phyloP scores from a whole-genome alignment of 2,329 filamentous ascomycete species.

The Nannizziopsis barbatae region DNA sequence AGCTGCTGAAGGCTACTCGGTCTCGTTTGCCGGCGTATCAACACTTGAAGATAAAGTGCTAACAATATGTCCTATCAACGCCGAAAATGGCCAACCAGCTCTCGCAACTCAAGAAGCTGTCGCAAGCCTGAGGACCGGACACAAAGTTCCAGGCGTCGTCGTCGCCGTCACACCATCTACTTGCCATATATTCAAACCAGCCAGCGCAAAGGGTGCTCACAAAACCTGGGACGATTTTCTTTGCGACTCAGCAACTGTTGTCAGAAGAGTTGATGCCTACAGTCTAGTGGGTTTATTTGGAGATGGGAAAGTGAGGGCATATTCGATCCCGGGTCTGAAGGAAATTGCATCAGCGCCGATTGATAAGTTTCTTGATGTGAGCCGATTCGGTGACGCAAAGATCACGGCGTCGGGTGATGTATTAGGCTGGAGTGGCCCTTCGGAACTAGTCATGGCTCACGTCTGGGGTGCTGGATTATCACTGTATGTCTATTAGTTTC shows the following conservation, averaged over 20 bases:
- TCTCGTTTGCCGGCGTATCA: slow-evolving; percentile 57
- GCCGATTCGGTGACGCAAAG: slow-evolving; percentile 56
- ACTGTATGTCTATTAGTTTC: slow-evolving; percentile 40
- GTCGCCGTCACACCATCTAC: slow-evolving; percentile 64
- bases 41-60: slow-evolving; percentile 59
- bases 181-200: slow-evolving; percentile 78
- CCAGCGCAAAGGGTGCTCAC: slow-evolving; percentile 76
- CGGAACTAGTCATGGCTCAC: slow-evolving; percentile 71
- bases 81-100: slow-evolving; percentile 64
- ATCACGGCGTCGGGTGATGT: slow-evolving; percentile 72
- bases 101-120: slow-evolving; percentile 64
- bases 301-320: slow-evolving; percentile 68
- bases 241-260: slow-evolving; percentile 70
- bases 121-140: slow-evolving; percentile 62
- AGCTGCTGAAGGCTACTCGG: slow-evolving; percentile 59
- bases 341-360: slow-evolving; percentile 63
- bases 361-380: slow-evolving; percentile 57
- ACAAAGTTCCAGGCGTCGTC: slow-evolving; percentile 66
- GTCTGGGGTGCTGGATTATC: slow-evolving; percentile 66
- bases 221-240: slow-evolving; percentile 76
- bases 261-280: slow-evolving; percentile 63
- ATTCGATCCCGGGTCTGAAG: slow-evolving; percentile 75
- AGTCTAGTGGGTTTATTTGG: slow-evolving; percentile 77
- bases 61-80: slow-evolving; percentile 65
- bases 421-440: slow-evolving; percentile 78